Conservation (phyloP, 2,329 filamentous ascomycete species). For the Cordyceps cateniannulata region DNA sequence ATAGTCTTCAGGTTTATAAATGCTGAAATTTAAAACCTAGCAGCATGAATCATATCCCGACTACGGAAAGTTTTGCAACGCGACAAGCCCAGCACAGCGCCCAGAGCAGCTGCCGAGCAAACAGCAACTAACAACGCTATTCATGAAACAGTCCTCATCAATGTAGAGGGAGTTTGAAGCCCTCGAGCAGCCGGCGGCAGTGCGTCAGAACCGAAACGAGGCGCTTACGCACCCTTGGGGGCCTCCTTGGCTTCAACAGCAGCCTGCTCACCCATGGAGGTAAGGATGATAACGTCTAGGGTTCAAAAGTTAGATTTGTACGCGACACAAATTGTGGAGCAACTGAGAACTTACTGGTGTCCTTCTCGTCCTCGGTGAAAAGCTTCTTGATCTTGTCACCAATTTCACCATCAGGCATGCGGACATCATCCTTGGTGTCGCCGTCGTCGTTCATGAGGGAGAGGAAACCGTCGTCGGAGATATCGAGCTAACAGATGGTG, state of each 20-base stretch:
- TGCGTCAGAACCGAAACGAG: constrained; percentile 4
- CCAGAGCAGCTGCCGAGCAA: constrained; percentile 5
- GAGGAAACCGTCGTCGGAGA: constrained; percentile 90
- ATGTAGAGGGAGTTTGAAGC: constrained; percentile 6
- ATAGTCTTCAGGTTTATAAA: constrained; percentile 10
- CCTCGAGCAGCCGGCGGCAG: constrained; percentile 3
- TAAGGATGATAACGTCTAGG: constrained; percentile 82
- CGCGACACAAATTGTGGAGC: constrained; percentile 12
- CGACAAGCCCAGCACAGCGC: constrained; percentile 8
- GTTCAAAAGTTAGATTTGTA: constrained; percentile 18
- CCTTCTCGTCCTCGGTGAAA: constrained; percentile 79
- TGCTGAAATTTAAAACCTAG: constrained; percentile 6
- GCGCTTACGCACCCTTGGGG: constrained; percentile 37
- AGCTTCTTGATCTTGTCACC: constrained; percentile 80
- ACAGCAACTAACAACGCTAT: constrained; percentile 12
- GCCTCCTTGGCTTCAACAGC: constrained; percentile 94
- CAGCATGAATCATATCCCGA: constrained; percentile 11
- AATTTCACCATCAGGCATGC: constrained; percentile 82
- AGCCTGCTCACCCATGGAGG: constrained; percentile 92
- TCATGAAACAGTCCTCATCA: constrained; percentile 10
- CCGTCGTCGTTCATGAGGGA: constrained; percentile 87
- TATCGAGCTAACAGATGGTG: constrained; percentile 60
- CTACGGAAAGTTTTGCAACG: constrained; percentile 8
- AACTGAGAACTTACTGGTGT: constrained; percentile 67
- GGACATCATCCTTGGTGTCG: constrained; percentile 89